A percentile compares a stretch with the other conserved stretches of the same genome.
These are phyloP conservation scores for Athelia sp. DNA, from an alignment of 1,284 basidiomycete genomes.

Conservation along the genomic window DNA sequence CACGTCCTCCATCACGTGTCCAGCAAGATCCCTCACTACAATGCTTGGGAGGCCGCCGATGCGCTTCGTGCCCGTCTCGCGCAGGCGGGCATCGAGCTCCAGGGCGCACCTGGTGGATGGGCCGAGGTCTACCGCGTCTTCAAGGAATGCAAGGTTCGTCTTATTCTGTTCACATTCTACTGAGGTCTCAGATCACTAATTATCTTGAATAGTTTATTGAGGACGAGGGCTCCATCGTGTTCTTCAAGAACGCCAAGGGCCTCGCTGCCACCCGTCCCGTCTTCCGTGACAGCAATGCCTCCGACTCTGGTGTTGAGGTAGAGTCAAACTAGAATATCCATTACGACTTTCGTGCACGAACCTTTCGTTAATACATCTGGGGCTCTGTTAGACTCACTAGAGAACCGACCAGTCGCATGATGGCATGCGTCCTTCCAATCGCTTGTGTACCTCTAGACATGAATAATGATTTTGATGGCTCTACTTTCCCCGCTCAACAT, in stretches of 20 bases:
- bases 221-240: conserved; percentile 86
- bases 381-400: too few relatives aligned
- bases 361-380: too few relatives aligned
- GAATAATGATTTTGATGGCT: too few relatives aligned
- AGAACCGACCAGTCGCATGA: too few relatives aligned
- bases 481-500: too few relatives aligned
- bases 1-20: conserved; percentile 89
- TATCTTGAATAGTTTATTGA: conserved; percentile 69
- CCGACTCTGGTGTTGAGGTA: conserved; percentile 86
- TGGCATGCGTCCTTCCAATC: too few relatives aligned
- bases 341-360: too few relatives aligned
- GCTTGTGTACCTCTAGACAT: too few relatives aligned
- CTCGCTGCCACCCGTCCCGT: conserved; percentile 67
- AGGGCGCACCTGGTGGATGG: conserved; percentile 73
- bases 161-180: not conserved
- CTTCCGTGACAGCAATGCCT: conserved; percentile 57
- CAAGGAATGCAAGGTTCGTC: conserved; percentile 65
- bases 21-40: conserved; percentile 93
- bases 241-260: conserved; percentile 88
- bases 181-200: conserved; percentile 1
- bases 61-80: conserved; percentile 82
- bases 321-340: conserved; percentile 25
- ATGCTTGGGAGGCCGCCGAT: conserved; percentile 91
- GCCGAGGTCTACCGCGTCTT: conserved; percentile 73
- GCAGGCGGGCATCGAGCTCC: conserved; percentile 51